phyloP scores from a whole-genome alignment of 495 filamentous ascomycete genomes.

The Pseudoneurospora amorphoporcata region DNA sequence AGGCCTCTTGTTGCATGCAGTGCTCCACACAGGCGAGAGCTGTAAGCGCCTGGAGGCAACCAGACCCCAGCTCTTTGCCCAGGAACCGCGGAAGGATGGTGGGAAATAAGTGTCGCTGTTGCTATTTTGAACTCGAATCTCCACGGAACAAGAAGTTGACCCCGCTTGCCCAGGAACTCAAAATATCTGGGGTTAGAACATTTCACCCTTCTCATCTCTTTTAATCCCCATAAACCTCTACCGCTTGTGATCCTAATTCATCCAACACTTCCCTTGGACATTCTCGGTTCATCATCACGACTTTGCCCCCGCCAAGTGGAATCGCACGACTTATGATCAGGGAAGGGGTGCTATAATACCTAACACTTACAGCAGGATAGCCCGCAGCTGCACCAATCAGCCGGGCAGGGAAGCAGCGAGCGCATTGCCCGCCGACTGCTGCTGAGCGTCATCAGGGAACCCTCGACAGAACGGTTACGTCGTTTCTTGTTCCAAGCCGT shows the following conservation, averaged over 20 bases:
- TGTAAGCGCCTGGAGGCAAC: conserved; percentile 24
- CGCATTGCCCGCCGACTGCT: background rate
- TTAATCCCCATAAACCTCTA: background rate
- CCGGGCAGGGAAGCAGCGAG: background rate
- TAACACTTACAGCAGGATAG: background rate
- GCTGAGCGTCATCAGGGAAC: background rate
- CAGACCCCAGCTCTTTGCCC: background rate
- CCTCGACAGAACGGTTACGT: background rate
- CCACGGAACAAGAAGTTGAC: conserved; percentile 4
- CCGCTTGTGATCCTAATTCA: background rate
- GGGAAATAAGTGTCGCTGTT: conserved; percentile 4
- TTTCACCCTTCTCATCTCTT: background rate
- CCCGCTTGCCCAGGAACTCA: conserved; percentile 3
- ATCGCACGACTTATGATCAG: background rate
- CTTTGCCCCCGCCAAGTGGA: background rate
- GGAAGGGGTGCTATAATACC: background rate
- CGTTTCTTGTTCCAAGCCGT: background rate
- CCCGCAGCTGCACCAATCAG: background rate
- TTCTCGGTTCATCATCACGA: background rate
- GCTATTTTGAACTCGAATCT: conserved; percentile 20
- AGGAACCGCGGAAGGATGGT: conserved; percentile 14
- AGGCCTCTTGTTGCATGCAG: conserved; percentile 20
- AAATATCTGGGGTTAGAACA: background rate
- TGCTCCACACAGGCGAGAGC: conserved; percentile 20
- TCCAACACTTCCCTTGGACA: background rate